Evolutionary conservation across 1,284 basidiomycete species (phyloP).

Genomic region (Ceratobasidium sp.): DNA sequence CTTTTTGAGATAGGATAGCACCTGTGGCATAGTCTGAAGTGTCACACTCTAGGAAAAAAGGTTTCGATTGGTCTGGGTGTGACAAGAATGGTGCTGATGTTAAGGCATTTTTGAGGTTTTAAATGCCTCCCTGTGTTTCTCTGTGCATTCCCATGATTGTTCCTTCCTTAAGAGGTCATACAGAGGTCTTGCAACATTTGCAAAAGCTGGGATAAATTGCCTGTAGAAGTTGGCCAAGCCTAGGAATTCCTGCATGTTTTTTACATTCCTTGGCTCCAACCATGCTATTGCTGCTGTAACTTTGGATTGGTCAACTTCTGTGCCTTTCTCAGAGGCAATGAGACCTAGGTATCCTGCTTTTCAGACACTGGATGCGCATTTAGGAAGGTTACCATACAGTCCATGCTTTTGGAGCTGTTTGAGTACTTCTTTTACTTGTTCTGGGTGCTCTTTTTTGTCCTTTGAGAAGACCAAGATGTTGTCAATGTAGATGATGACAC

Average conservation of each 20-base stretch:
- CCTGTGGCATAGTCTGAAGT: conserved; percentile 33
- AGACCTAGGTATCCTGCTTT: background rate
- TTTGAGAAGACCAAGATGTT: background rate
- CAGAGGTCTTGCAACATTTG: background rate
- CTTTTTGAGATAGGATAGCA: conserved; percentile 39
- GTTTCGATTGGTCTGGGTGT: background rate
- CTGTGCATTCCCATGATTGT: background rate
- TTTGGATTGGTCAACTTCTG: background rate
- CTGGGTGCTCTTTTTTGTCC: background rate
- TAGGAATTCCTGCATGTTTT: background rate
- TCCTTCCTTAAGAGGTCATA: background rate
- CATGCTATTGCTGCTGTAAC: background rate
- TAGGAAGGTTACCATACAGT: background rate
- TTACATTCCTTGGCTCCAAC: background rate
- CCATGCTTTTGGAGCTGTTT: background rate
- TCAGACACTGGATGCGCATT: background rate
- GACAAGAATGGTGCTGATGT: background rate
- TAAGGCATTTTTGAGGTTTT: background rate
- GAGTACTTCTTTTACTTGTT: background rate
- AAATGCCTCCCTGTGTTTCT: background rate
- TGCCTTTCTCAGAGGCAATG: background rate
- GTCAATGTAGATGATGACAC: no score
- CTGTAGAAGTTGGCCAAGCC: background rate
- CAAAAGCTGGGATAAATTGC: background rate
- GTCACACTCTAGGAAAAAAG: conserved; percentile 5